Conservation (phyloP, 2,329 filamentous ascomycete genomes). For the Paecilomyces sp. region DNA sequence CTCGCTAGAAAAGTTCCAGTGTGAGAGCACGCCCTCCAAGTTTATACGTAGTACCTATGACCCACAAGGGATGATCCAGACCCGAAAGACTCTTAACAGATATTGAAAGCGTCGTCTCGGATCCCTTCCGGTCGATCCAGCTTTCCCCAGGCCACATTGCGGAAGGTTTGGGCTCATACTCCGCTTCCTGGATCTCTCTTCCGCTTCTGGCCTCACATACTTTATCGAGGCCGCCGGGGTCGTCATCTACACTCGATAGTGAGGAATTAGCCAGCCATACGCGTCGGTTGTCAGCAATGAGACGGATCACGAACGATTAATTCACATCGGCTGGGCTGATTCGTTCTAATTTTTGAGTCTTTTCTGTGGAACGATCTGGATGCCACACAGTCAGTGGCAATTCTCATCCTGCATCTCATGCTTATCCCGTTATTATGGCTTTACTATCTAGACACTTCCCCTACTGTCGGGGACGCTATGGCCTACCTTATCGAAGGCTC, state of each 20-base stretch:
- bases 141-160: not conserved
- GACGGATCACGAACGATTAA: not conserved
- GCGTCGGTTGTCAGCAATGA: not conserved
- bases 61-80: conserved; percentile 2
- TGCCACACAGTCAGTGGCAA: not conserved
- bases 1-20: not conserved
- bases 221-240: not conserved
- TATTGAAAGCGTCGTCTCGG: conserved; percentile 12
- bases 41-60: not conserved
- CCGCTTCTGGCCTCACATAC: not conserved
- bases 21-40: not conserved
- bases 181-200: not conserved
- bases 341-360: not conserved
- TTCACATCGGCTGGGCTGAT: not conserved
- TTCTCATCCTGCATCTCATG: not conserved
- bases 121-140: conserved; percentile 1
- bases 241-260: not conserved
- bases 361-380: not conserved
- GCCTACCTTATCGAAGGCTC: not conserved
- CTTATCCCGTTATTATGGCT: not conserved
- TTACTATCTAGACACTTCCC: not conserved
- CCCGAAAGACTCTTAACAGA: conserved; percentile 8
- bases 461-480: not conserved
- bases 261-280: not conserved
- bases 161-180: not conserved